A percentile compares a stretch with the other conserved stretches of the same genome.
phyloP scores from a whole-genome alignment of 768 basidiomycete genomes.

The Butyriboletus loyo region DNA sequence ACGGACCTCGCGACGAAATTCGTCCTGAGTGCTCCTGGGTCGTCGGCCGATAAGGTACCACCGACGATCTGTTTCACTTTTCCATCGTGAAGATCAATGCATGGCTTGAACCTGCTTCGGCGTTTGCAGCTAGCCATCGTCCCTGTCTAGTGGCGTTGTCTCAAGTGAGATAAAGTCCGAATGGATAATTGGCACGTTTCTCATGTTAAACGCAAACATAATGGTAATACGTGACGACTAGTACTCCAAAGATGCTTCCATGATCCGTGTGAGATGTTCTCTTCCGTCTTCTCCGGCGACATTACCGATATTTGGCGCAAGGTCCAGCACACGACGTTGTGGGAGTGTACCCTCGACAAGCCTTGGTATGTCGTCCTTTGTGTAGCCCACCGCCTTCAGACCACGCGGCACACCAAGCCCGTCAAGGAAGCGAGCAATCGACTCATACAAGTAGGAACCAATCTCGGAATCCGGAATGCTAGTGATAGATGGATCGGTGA shows the following conservation, averaged over 20 bases:
- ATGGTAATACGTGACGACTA: constrained; percentile 29
- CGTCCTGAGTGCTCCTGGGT: constrained; percentile 63
- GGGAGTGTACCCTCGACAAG: constrained; percentile 92
- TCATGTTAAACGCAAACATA: constrained; percentile 9
- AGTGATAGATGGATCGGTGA: constrained; percentile 66
- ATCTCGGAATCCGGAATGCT: constrained; percentile 77
- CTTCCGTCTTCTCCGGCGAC: constrained; percentile 79
- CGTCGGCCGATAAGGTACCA: constrained; percentile 76
- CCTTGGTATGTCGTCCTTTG: constrained; percentile 57
- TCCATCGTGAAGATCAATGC: constrained; percentile 95
- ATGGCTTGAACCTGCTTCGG: constrained; percentile 73
- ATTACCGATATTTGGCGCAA: constrained; percentile 88
- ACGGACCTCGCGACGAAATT: constrained; percentile 86
- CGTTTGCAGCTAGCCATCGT: constrained; percentile 23
- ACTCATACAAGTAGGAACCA: constrained; percentile 76
- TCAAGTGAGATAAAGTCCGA: background rate
- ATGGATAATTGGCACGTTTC: background rate
- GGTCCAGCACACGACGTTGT: constrained; percentile 86
- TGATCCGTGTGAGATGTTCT: constrained; percentile 77
- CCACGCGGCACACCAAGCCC: constrained; percentile 83
- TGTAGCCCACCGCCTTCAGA: constrained; percentile 78
- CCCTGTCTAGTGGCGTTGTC: background rate
- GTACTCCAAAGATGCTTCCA: constrained; percentile 78
- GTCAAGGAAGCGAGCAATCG: constrained; percentile 87
- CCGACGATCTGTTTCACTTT: constrained; percentile 98